Evolutionary conservation across 164 flowering plant species (phyloP).

Genomic region (Protea cynaroides): DNA sequence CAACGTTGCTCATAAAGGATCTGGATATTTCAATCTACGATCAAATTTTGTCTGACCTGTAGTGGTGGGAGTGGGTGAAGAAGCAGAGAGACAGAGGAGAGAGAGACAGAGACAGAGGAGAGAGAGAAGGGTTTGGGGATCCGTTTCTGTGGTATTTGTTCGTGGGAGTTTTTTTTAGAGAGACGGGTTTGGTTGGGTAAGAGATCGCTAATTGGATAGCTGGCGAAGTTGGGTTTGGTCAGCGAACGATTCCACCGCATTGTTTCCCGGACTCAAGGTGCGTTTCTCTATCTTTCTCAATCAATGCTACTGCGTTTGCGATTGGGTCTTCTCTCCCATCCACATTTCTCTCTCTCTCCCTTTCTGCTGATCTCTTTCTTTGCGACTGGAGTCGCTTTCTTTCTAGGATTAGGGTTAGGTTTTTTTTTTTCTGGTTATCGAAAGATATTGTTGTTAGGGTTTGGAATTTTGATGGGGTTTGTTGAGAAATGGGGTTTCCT

Average conservation of each 20-base stretch:
- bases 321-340: background rate
- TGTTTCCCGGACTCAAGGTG: constrained; percentile 17
- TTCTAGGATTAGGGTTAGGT: constrained; percentile 34
- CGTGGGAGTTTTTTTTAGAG: background rate
- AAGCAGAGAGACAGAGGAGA: background rate
- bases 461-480: background rate
- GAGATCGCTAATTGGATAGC: constrained; percentile 2
- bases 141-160: background rate
- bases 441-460: background rate
- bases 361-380: background rate
- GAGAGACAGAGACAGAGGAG: background rate
- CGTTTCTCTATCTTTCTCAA: constrained; percentile 3
- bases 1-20: no score
- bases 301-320: background rate
- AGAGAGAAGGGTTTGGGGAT: background rate
- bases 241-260: constrained; percentile 36
- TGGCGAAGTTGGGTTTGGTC: constrained; percentile 26
- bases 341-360: constrained; percentile 10
- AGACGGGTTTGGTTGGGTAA: background rate
- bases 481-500: constrained; percentile 11
- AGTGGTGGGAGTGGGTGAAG: background rate
- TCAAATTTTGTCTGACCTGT: no score
- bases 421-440: background rate
- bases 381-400: constrained; percentile 1
- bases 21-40: no score